Evolutionary conservation across 1,139 yeast species (phyloP).

Genomic region (Saccharomyces hybrid): DNA sequence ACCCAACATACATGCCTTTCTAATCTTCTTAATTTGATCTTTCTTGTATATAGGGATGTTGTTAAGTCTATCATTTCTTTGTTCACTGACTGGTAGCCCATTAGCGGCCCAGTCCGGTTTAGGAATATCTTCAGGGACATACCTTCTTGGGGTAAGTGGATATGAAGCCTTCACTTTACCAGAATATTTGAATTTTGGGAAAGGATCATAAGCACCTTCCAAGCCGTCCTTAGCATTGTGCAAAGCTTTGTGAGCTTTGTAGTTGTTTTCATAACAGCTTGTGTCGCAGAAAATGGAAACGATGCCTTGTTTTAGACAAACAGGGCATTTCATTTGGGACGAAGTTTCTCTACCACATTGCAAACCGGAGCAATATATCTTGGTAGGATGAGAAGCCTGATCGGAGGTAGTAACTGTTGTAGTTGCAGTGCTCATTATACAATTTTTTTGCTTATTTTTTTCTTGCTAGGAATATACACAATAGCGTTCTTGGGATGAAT

Average conservation of each 20-base stretch:
- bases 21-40: conserved; percentile 65
- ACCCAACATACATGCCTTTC: conserved; percentile 66
- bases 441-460: conserved; percentile 4
- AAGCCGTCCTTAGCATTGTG: conserved; percentile 39
- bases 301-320: conserved; percentile 69
- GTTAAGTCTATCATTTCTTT: conserved; percentile 60
- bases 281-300: conserved; percentile 73
- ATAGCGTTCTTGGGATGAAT: background rate
- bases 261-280: conserved; percentile 70
- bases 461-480: background rate
- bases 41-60: conserved; percentile 55
- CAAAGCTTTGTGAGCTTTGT: conserved; percentile 50
- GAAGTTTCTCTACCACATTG: conserved; percentile 79
- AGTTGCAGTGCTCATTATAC: conserved; percentile 2
- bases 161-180: conserved; percentile 74
- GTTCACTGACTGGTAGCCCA: conserved; percentile 77
- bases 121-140: conserved; percentile 62
- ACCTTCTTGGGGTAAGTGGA: conserved; percentile 68
- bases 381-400: background rate
- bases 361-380: conserved; percentile 53
- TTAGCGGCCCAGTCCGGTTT: conserved; percentile 78
- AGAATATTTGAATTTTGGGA: conserved; percentile 65
- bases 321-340: conserved; percentile 79
- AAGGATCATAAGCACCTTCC: conserved; percentile 62
- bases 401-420: background rate